Evolutionary conservation across 352 stramenopile genomes (phyloP), one percentile per base, ranked within the genome.

Genomic region (Phytophthora pinifolia): DNA sequence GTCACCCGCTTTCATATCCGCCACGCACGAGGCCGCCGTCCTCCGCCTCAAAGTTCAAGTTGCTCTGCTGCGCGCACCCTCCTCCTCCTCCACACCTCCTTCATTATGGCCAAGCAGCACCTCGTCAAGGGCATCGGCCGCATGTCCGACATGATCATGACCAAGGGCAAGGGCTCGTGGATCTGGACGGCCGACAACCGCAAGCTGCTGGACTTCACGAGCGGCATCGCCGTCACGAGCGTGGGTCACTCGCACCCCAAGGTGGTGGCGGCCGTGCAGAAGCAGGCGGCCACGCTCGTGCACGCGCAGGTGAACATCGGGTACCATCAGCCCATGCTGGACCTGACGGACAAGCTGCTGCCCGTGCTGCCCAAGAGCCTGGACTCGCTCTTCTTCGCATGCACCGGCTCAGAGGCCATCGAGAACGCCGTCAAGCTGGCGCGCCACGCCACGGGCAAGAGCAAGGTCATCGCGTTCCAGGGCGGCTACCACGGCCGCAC

Each of bases 351-450:
- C 36, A 70, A 79, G 37, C 66, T 98, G 46, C 65, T 89, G 48
- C 77, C 85, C 7, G 60, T 88, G 50, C 59, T 95, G 50, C 85
- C 83, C n/a, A 81, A 86, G 66, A 75, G 71, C 0, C 72, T 96
- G 10, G 83, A 96, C 67, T 89, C 83, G 70, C 79, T 97, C 55
- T 96, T 96, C 67, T 96, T 97, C 62, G 88, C 89, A 25, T 96
- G 82, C 59, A 88, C 82, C 50, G 92, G 91, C 20, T 94, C 91
- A n/a, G 93, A 98, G 62, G 91, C 89, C 6, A 73, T 97, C 4
- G 93, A 98, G 67, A 96, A 97, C 50, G 83, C 91, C 2, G 79
- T 98, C 67, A 97, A 98, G 65, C 74, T 98, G 33, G 93, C 91
- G 15, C 86, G 90, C 30, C 86, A 96, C 42, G 82, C 86, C 6